A percentile compares a stretch with the other conserved stretches of the same genome.
phyloP scores from a whole-genome alignment of 495 filamentous ascomycete genomes.

The Podospora appendiculata region DNA sequence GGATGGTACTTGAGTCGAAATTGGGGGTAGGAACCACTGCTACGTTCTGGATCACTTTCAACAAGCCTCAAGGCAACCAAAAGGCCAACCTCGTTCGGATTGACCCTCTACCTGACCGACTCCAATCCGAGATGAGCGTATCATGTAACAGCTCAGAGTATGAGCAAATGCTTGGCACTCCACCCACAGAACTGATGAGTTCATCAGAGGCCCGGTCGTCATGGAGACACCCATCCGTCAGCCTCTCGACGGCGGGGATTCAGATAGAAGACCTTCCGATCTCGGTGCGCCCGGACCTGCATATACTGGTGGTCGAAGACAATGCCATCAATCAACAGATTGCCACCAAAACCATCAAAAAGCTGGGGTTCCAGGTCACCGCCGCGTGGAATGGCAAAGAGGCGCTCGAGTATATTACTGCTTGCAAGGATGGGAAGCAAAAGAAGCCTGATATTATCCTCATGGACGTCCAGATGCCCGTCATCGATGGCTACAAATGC shows the following conservation, averaged over 20 bases:
- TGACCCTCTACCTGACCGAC: constrained; percentile 47
- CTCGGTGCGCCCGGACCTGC: constrained; percentile 44
- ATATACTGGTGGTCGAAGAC: constrained; percentile 73
- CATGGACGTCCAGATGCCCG: constrained; percentile 84
- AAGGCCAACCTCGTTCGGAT: constrained; percentile 40
- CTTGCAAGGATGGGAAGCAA: constrained; percentile 26
- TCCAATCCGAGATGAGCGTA: constrained; percentile 55
- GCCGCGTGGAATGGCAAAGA: constrained; percentile 72
- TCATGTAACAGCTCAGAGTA: constrained; percentile 50
- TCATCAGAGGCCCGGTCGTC: constrained; percentile 19
- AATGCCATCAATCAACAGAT: constrained; percentile 77
- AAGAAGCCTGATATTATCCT: constrained; percentile 66
- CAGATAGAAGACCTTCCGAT: constrained; percentile 29
- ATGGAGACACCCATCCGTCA: constrained; percentile 24
- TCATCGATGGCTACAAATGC: constrained; percentile 71
- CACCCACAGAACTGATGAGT: constrained; percentile 15
- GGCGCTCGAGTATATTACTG: constrained; percentile 58
- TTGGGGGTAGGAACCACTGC: constrained; percentile 55
- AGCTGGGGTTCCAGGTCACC: constrained; percentile 63
- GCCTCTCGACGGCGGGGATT: constrained; percentile 12
- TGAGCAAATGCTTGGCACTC: constrained; percentile 26
- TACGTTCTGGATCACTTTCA: constrained; percentile 63
- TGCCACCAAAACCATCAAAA: constrained; percentile 63
- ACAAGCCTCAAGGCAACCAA: constrained; percentile 35
- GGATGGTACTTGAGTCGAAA: constrained; percentile 55